Conservation (phyloP, 2,329 filamentous ascomycete species). For the Fusarium piperis region DNA sequence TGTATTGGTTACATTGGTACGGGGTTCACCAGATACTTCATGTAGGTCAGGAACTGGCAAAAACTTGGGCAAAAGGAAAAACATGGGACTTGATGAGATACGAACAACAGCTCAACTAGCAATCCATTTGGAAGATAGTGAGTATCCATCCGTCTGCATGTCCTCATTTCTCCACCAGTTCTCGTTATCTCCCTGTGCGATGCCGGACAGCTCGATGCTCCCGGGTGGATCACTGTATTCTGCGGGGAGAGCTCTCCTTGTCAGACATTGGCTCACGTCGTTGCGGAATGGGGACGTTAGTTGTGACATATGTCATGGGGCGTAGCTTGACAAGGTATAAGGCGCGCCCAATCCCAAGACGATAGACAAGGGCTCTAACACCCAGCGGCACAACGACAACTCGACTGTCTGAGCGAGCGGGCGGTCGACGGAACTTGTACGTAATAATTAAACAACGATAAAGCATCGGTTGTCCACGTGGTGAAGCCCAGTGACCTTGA, state of each 20-base stretch:
- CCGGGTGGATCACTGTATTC: not conserved
- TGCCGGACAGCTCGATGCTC: not conserved
- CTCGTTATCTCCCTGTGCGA: not conserved
- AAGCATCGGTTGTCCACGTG: slow-evolving; percentile 7
- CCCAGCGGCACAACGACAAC: not conserved
- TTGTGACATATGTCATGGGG: slow-evolving; percentile 15
- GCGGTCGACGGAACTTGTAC: slow-evolving; percentile 3
- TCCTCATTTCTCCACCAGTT: not conserved
- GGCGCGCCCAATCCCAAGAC: slow-evolving; percentile 8
- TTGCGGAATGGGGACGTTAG: not conserved
- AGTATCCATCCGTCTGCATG: not conserved
- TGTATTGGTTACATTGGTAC: not conserved
- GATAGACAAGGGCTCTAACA: not conserved
- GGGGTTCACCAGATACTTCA: not conserved
- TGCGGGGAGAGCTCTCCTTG: not conserved
- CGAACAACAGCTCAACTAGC: not conserved
- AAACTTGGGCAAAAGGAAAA: not conserved
- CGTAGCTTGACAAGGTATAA: slow-evolving; percentile 29
- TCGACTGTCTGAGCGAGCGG: not conserved
- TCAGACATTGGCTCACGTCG: not conserved
- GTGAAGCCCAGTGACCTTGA: slow-evolving; percentile 6
- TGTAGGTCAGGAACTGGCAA: not conserved
- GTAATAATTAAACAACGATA: slow-evolving; percentile 19
- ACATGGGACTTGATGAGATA: not conserved
- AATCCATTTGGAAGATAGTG: not conserved